phyloP scores from a whole-genome alignment of 257 asterid species.

The Coffea canephora region DNA sequence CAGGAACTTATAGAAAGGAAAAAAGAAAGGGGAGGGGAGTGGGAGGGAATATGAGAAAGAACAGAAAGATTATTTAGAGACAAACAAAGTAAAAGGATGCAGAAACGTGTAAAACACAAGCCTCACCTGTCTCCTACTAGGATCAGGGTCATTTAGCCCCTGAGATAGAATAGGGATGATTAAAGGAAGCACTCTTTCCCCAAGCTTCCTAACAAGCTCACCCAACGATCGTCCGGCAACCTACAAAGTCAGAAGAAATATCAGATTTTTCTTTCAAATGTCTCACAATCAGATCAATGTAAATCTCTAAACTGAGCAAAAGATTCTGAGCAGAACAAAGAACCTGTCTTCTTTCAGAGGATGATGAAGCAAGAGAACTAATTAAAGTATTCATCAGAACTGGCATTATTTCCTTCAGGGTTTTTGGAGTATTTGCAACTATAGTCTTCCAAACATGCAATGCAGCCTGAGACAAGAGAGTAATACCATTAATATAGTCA shows the following conservation, averaged over 20 bases:
- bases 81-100: slow-evolving; percentile 3
- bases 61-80: neutral
- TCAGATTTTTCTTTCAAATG: slow-evolving; percentile 2
- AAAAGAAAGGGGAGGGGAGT: neutral
- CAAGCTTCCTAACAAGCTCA: slow-evolving; percentile 99
- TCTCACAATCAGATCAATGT: neutral
- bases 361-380: slow-evolving; percentile 86
- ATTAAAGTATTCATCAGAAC: slow-evolving; percentile 93
- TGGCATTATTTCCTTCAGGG: slow-evolving; percentile 96
- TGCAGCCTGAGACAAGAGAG: slow-evolving; percentile 67
- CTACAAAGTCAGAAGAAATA: slow-evolving; percentile 38
- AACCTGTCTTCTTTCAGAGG: slow-evolving; percentile 98
- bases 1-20: neutral
- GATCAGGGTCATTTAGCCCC: slow-evolving; percentile 77
- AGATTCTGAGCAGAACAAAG: slow-evolving; percentile 11
- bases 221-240: slow-evolving; percentile 97
- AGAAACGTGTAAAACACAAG: slow-evolving; percentile 17
- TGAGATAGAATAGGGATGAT: slow-evolving; percentile 85
- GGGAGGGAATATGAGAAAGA: neutral
- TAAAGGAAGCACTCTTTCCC: slow-evolving; percentile 95
- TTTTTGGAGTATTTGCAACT: slow-evolving; percentile 97
- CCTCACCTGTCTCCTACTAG: slow-evolving; percentile 88
- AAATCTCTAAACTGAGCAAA: neutral
- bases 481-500: slow-evolving; percentile 15
- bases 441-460: slow-evolving; percentile 99